These are phyloP conservation scores for Saturnispora halmiae DNA, from an alignment of 805 yeast species.

Conservation along the genomic window DNA sequence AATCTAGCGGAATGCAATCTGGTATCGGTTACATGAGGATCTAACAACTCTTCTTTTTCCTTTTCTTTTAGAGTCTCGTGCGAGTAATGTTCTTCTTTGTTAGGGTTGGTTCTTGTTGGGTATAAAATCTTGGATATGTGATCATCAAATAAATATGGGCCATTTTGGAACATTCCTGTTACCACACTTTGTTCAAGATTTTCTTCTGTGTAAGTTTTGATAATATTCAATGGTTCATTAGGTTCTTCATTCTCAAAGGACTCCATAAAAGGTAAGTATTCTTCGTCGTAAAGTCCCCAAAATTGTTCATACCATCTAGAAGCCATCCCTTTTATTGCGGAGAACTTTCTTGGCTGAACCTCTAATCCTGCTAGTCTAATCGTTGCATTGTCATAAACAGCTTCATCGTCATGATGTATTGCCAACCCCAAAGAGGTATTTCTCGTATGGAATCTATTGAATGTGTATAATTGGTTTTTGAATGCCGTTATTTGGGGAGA, in stretches of 20 bases:
- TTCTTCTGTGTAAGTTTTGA: background rate
- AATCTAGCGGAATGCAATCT: background rate
- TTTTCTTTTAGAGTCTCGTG: background rate
- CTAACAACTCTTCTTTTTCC: background rate
- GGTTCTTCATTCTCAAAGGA: background rate
- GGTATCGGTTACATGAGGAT: background rate
- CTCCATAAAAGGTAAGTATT: conserved; percentile 4
- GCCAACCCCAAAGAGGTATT: conserved; percentile 1
- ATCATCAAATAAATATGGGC: conserved; percentile 4
- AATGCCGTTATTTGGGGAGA: conserved; percentile 8
- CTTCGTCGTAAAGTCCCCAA: conserved; percentile 4
- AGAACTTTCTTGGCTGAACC: background rate
- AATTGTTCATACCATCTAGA: conserved; percentile 3
- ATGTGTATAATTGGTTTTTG: conserved; percentile 4
- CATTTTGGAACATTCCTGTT: conserved; percentile 2
- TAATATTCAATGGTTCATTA: background rate
- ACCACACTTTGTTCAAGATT: background rate
- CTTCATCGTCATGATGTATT: background rate
- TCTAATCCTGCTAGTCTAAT: conserved; percentile 5
- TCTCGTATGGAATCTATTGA: conserved; percentile 1
- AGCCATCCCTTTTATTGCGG: background rate
- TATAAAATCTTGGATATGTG: conserved; percentile 2
- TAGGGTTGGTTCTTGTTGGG: background rate
- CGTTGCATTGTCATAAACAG: background rate
- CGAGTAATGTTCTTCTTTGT: background rate